These are phyloP conservation scores for Quercus berberidifolia DNA, from an alignment of 306 rosid species.

Conservation along the genomic window DNA sequence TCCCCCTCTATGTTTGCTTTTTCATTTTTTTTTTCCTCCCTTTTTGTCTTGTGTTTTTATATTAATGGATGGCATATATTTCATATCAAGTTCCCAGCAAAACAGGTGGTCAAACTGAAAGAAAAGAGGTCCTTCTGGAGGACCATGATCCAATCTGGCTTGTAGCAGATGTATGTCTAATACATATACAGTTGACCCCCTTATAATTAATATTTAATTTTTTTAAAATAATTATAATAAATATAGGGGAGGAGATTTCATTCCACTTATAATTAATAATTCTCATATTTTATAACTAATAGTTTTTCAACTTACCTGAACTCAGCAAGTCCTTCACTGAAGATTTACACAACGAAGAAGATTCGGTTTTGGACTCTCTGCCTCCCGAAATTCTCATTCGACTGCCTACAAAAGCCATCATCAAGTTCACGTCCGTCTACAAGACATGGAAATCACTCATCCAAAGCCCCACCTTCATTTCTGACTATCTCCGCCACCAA, in stretches of 20 bases:
- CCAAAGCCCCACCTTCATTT: background rate
- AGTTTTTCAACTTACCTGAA: too few species aligned
- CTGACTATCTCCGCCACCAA: background rate
- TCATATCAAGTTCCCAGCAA: conserved; percentile 71
- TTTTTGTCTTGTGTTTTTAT: background rate
- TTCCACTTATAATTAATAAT: too few species aligned
- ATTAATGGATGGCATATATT: conserved; percentile 14
- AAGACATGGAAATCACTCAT: background rate
- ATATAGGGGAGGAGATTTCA: too few species aligned
- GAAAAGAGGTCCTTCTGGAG: conserved; percentile 68
- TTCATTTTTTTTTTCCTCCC: background rate
- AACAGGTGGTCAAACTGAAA: conserved; percentile 68
- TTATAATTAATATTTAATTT: too few species aligned
- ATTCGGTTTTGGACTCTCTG: too few species aligned
- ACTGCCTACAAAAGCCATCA: background rate
- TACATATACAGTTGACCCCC: background rate
- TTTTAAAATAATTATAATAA: too few species aligned
- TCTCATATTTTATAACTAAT: too few species aligned
- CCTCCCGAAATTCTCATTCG: too few species aligned
- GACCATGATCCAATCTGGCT: conserved; percentile 85
- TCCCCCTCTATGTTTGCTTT: background rate
- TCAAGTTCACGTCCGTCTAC: background rate
- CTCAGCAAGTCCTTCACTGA: too few species aligned
- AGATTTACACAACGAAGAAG: too few species aligned
- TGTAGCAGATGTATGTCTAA: conserved; percentile 79